Evolutionary conservation across 2,329 filamentous ascomycete species (phyloP).

Genomic region (Fusarium begoniae): DNA sequence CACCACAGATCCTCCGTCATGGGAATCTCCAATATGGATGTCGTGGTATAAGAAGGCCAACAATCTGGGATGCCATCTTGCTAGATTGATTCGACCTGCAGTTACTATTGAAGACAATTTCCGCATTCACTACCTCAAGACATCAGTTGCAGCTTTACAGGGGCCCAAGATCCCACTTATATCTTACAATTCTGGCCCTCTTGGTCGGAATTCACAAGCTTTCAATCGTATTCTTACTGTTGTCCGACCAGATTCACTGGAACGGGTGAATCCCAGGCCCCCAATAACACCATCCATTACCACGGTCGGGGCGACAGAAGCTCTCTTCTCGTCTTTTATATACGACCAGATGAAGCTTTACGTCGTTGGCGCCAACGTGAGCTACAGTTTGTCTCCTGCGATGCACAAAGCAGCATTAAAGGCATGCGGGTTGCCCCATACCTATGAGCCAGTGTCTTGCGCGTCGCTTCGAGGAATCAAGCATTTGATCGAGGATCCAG

Average conservation of each 20-base stretch:
- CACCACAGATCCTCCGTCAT: conserved; percentile 56
- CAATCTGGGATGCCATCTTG: conserved; percentile 67
- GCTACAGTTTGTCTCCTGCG: conserved; percentile 77
- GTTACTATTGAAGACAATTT: conserved; percentile 69
- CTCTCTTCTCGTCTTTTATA: conserved; percentile 72
- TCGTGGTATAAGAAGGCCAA: conserved; percentile 67
- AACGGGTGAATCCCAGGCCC: conserved; percentile 35
- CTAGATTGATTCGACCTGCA: conserved; percentile 68
- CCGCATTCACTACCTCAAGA: conserved; percentile 64
- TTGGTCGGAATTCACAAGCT: conserved; percentile 71
- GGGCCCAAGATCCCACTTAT: conserved; percentile 63
- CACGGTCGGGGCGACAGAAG: conserved; percentile 68
- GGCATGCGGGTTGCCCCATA: conserved; percentile 74
- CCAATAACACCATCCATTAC: conserved; percentile 57
- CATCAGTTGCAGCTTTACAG: conserved; percentile 54
- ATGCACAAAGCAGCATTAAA: conserved; percentile 80
- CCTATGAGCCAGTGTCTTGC: conserved; percentile 72
- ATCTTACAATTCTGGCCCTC: conserved; percentile 70
- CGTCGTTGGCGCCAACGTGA: conserved; percentile 77
- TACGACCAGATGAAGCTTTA: conserved; percentile 77
- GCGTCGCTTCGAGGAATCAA: conserved; percentile 69
- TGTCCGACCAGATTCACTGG: conserved; percentile 58
- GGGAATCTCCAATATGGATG: conserved; percentile 65
- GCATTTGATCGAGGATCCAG: conserved; percentile 69
- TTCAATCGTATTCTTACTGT: conserved; percentile 72